A percentile compares a stretch with the other conserved stretches of the same genome.
Conservation (phyloP, 2,329 filamentous ascomycete species). For the Venturia aucupariae region DNA sequence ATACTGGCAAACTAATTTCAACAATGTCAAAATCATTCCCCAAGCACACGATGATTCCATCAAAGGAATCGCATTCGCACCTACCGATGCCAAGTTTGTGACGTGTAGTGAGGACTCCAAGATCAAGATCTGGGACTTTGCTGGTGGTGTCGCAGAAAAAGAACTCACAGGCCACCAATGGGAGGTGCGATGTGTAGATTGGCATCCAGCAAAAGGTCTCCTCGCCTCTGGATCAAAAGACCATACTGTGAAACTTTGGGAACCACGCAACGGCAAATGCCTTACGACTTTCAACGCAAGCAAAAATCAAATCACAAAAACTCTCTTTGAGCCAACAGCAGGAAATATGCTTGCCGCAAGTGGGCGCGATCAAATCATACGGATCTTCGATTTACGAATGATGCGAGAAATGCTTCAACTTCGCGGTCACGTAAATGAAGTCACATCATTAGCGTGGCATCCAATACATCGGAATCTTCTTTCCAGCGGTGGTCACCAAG, state of each 20-base stretch:
- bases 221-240: slow-evolving; percentile 96
- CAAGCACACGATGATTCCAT: slow-evolving; percentile 85
- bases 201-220: slow-evolving; percentile 91
- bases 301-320: slow-evolving; percentile 94
- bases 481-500: slow-evolving; percentile 83
- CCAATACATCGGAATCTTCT: slow-evolving; percentile 83
- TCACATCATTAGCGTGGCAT: slow-evolving; percentile 88
- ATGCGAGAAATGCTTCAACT: slow-evolving; percentile 95
- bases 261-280: slow-evolving; percentile 82
- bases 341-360: slow-evolving; percentile 84
- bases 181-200: slow-evolving; percentile 95
- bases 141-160: slow-evolving; percentile 71
- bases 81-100: slow-evolving; percentile 90
- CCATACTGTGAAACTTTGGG: slow-evolving; percentile 95
- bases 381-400: slow-evolving; percentile 92
- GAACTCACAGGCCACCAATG: slow-evolving; percentile 89
- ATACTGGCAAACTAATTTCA: slow-evolving; percentile 99
- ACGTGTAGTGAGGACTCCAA: slow-evolving; percentile 91
- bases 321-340: slow-evolving; percentile 76
- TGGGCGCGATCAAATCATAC: slow-evolving; percentile 82
- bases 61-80: slow-evolving; percentile 83
- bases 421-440: slow-evolving; percentile 91
- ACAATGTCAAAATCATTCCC: slow-evolving; percentile 84
- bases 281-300: slow-evolving; percentile 91
- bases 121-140: slow-evolving; percentile 94